Evolutionary conservation across 2,329 filamentous ascomycete genomes (phyloP).

Genomic region (Monosporascus sp.): DNA sequence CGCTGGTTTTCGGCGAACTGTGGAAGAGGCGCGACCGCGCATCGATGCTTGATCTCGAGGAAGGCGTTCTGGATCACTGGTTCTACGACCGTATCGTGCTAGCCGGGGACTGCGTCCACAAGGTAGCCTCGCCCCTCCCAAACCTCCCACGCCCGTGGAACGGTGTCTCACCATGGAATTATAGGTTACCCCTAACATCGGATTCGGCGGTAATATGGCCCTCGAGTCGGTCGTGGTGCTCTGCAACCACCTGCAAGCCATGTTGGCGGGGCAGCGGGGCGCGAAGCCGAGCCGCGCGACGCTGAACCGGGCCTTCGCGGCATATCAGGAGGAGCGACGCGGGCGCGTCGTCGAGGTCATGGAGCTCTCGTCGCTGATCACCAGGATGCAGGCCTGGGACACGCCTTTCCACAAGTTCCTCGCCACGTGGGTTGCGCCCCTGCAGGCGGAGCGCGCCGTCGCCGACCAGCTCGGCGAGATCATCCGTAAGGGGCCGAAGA

Average conservation of each 20-base stretch:
- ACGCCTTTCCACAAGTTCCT: no score
- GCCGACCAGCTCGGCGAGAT: no score
- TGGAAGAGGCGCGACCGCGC: constrained; percentile 16
- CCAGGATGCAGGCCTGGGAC: background rate
- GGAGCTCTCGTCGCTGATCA: background rate
- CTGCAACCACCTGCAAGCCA: constrained; percentile 19
- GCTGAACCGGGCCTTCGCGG: background rate
- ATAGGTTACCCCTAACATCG: constrained; percentile 25
- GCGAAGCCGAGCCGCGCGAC: constrained; percentile 4
- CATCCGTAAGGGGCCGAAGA: no score
- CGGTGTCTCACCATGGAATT: background rate
- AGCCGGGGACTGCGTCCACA: constrained; percentile 33
- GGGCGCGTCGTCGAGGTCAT: background rate
- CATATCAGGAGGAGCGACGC: constrained; percentile 1
- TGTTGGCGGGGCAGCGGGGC: background rate
- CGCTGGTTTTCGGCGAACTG: constrained; percentile 24
- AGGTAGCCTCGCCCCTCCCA: constrained; percentile 14
- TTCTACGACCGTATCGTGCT: constrained; percentile 28
- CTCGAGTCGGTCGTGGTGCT: constrained; percentile 30
- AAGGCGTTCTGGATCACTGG: constrained; percentile 29
- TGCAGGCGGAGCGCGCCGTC: no score
- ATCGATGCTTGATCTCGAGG: constrained; percentile 26
- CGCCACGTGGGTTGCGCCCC: no score
- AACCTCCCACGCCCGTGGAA: background rate
- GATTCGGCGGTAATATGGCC: constrained; percentile 32